Evolutionary conservation across 192 early-diverging fungal species (phyloP), one percentile per base, ranked within the genome.

Genomic region (Mortierella hygrophila): DNA sequence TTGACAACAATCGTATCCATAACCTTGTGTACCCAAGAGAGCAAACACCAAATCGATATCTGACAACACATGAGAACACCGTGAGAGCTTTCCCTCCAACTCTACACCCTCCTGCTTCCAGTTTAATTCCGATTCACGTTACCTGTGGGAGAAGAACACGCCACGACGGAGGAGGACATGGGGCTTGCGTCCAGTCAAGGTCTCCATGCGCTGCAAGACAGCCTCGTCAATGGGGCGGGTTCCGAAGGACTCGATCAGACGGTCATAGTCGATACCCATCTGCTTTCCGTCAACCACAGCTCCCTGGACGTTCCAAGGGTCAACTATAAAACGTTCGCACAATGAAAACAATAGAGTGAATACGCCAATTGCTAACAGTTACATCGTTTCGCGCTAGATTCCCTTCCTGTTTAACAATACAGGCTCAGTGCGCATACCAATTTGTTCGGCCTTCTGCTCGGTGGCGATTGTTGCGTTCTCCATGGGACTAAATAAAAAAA

Each of bases 61-160:
- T 32, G 60, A 65, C 29, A 65, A 23, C 60, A 65, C 9, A 15
- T 65, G 60, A 11, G 60, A 65, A 65, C 29, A 65, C 11, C 13
- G 60, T 65, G 29, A 32, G 29, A 65, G 60, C 29, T 65, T 65
- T 65, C n/a, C n/a, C 55, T 65, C 29, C 11, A 1, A 8, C 11
- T 29, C 13, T 10, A 32, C 60, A 65, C 60, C 11, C 57, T 26
- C 23, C 6, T 29, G 1, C 26, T 7, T 21, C 44, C 26, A 29
- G 35, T 70, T 4, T 4, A 44, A 46, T 47, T n/a, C 42, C 21
- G 23, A 49, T 63, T n/a, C 60, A 23, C 8, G 49, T 44, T 85
- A 97, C 96, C 96, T 89, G 88, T 99, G 98, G 68, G 97, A 99
- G 82, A 98, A 99, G 89, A 99, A 97, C 32, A 97, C 86, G 29